Conservation (phyloP, 1,139 yeast species). For the Magnusiomyces paraingens region DNA sequence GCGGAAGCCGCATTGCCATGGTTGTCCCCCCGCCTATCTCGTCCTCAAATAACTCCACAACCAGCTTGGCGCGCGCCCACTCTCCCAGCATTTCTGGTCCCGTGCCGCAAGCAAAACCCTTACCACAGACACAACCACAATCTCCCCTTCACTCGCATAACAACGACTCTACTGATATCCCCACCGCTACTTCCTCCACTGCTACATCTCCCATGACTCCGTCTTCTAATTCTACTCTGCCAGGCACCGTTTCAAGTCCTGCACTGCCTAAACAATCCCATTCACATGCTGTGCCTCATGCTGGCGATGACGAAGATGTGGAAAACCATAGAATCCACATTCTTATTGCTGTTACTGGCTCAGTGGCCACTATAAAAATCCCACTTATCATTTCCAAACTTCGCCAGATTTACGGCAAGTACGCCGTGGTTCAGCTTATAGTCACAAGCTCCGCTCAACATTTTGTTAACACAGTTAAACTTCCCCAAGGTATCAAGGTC, state of each 20-base stretch:
- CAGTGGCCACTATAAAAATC: conserved; percentile 91
- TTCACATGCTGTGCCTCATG: background rate
- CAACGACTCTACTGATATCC: background rate
- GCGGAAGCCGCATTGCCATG: conserved; percentile 6
- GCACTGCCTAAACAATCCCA: background rate
- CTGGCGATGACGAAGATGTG: conserved; percentile 7
- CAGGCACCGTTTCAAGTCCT: background rate
- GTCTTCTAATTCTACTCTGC: background rate
- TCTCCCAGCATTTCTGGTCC: background rate
- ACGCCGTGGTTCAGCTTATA: conserved; percentile 71
- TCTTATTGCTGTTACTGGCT: conserved; percentile 87
- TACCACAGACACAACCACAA: background rate
- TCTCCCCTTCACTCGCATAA: background rate
- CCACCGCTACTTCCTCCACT: background rate
- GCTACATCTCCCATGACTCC: background rate
- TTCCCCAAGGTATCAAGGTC: conserved; percentile 75
- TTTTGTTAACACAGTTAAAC: conserved; percentile 68
- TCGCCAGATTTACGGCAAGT: conserved; percentile 66
- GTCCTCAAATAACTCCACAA: background rate
- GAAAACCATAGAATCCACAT: conserved; percentile 61
- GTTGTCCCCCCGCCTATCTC: conserved; percentile 4
- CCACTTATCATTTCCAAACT: conserved; percentile 80
- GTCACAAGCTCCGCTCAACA: conserved; percentile 80
- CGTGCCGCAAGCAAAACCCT: background rate
- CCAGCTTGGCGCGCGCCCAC: no score